A percentile compares a stretch with the other conserved stretches of the same genome.
phyloP scores from a whole-genome alignment of 129 eudicot genomes.

The Pseudognaphalium luteoalbum region DNA sequence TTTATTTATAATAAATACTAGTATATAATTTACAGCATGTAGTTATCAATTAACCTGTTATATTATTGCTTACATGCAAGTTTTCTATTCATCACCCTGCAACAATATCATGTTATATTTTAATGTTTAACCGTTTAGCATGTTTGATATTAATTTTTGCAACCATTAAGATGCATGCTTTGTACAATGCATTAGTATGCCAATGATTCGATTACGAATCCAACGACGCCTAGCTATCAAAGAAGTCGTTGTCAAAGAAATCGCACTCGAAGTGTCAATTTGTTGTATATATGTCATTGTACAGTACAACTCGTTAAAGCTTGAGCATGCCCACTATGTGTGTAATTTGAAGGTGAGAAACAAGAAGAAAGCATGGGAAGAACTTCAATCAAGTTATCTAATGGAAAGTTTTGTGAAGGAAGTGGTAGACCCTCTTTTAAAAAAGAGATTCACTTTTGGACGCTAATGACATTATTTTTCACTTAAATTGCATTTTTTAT shows the following conservation, averaged over 20 bases:
- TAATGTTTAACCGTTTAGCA: too few relatives aligned
- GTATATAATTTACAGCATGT: too few relatives aligned
- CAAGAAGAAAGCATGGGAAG: conserved; percentile 27
- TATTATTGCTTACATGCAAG: too few relatives aligned
- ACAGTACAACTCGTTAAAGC: conserved; percentile 14
- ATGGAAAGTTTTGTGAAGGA: conserved; percentile 32
- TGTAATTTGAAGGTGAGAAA: conserved; percentile 20
- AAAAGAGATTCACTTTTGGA: conserved; percentile 17
- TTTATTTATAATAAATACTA: too few relatives aligned
- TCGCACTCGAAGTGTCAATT: neutral
- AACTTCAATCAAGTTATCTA: conserved; percentile 28
- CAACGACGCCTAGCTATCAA: conserved; percentile 1
- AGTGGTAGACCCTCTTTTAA: conserved; percentile 25
- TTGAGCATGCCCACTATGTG: neutral
- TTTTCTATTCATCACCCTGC: too few relatives aligned
- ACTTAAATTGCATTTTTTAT: too few relatives aligned
- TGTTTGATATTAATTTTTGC: too few relatives aligned
- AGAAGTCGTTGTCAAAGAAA: conserved; percentile 22
- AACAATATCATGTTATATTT: too few relatives aligned
- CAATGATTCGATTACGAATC: conserved; percentile 6
- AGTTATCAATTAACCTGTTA: too few relatives aligned
- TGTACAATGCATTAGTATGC: too few relatives aligned
- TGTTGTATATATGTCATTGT: conserved; percentile 9
- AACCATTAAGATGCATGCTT: too few relatives aligned
- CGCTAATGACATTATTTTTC: conserved; percentile 3